These are phyloP conservation scores for Nematocida ironsii DNA, from an alignment of 371 early-diverging fungal species.

Conservation along the genomic window DNA sequence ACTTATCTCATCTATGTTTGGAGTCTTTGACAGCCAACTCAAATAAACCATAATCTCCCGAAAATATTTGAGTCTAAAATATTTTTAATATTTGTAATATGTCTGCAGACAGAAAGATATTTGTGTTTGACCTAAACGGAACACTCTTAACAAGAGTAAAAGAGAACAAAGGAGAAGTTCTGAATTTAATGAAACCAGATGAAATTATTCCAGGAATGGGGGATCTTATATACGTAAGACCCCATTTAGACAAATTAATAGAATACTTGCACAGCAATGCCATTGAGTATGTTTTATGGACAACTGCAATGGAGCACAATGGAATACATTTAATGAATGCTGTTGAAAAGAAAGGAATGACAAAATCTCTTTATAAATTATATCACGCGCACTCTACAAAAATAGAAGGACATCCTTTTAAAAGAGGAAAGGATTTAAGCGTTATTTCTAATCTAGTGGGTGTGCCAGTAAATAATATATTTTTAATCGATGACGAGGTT, in stretches of 20 bases:
- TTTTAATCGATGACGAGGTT: conserved; percentile 61
- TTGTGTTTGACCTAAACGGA: conserved; percentile 64
- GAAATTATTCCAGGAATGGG: not conserved
- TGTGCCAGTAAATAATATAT: conserved; percentile 45
- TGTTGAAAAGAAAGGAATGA: conserved; percentile 53
- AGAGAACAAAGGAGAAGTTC: conserved; percentile 19
- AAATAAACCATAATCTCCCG: conserved; percentile 40
- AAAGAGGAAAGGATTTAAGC: conserved; percentile 57
- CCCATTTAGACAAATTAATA: conserved; percentile 46
- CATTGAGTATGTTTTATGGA: conserved; percentile 63
- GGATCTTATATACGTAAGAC: conserved; percentile 58
- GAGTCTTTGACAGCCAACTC: conserved; percentile 46
- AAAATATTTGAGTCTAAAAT: conserved; percentile 1
- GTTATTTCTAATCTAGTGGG: conserved; percentile 30
- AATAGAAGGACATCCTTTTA: conserved; percentile 35
- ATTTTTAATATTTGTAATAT: conserved; percentile 10
- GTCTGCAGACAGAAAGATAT: conserved; percentile 8
- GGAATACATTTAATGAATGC: conserved; percentile 35
- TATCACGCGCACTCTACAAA: conserved; percentile 42
- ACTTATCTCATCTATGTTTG: conserved; percentile 10
- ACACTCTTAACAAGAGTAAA: conserved; percentile 54
- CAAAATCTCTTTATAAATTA: conserved; percentile 7
- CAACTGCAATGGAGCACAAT: conserved; percentile 65
- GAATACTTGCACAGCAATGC: conserved; percentile 54
- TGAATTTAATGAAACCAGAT: conserved; percentile 29